Evolutionary conservation across 768 basidiomycete species (phyloP), one percentile per base, ranked within the genome.

Genomic region (Paxillus rubicundulus): DNA sequence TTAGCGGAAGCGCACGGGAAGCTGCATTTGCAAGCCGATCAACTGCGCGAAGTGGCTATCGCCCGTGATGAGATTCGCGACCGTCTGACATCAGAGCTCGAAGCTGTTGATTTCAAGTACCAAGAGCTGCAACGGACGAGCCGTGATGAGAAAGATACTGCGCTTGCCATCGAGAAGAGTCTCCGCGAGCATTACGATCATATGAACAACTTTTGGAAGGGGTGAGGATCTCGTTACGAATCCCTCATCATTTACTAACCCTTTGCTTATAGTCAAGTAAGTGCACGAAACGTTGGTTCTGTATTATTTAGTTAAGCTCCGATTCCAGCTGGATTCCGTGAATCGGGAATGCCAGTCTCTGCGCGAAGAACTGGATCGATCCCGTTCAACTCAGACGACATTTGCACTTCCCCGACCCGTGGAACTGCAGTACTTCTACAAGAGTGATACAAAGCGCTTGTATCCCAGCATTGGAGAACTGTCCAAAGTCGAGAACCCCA

Each of bases 161-260:
- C 82, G 8, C 64, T 78, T 39, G 73, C 71, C 9, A 72, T 79
- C 33, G 82, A 85, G 71, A 75, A 65, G 50, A 79, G 70, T 58
- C 70, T 87, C 56, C 74, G 79, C 55, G 77, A 80, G 28, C 80
- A 81, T 58, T 78, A 76, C 47, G 71, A 71, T 45, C 68, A 74
- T 36, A 73, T 81, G 54, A 75, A 77, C 30, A 67, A 62, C 24
- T 77, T 69, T 51, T 72, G 72, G 70, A 72, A 65, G 54, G 58
- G 63, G 68, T 75, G 52, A 54, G 74, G 61, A 47, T 48, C 50
- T 32, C 33, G 28, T 59, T 50, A 38, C 7, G 33, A 24, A 53
- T 13, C 30, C 43, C 52, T 48, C 8, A 53, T 48, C 43, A 10
- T 44, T 59, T 34, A 49, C 62, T 68, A 6, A 68, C 53, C 20